These are phyloP conservation scores for Sugiyamaella pinicola DNA, from an alignment of 1,139 yeast species.

Conservation along the genomic window DNA sequence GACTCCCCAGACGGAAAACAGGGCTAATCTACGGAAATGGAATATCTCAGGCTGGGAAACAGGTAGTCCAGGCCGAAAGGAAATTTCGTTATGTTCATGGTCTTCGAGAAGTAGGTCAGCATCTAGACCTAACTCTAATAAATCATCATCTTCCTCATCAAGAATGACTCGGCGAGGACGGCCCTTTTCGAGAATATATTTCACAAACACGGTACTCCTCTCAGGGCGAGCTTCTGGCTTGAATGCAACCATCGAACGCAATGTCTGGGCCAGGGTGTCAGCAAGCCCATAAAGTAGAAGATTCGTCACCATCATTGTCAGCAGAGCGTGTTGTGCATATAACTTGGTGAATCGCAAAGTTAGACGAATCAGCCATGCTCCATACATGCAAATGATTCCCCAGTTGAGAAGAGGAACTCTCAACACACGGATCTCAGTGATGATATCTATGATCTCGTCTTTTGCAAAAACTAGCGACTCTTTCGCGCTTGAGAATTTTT, in stretches of 20 bases:
- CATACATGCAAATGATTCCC: slow-evolving; percentile 40
- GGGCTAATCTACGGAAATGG: slow-evolving; percentile 68
- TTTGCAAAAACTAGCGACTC: slow-evolving; percentile 13
- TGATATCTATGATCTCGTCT: slow-evolving; percentile 30
- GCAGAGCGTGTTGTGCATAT: slow-evolving; percentile 64
- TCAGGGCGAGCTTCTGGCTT: slow-evolving; percentile 33
- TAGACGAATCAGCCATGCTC: slow-evolving; percentile 39
- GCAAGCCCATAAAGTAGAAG: slow-evolving; percentile 82
- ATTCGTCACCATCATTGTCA: slow-evolving; percentile 84
- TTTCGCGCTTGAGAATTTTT: slow-evolving; percentile 1
- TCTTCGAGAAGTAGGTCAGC: slow-evolving; percentile 37
- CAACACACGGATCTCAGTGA: slow-evolving; percentile 35
- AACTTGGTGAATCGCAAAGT: slow-evolving; percentile 47
- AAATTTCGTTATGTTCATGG: slow-evolving; percentile 32
- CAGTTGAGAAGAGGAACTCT: slow-evolving; percentile 43
- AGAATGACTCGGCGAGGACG: slow-evolving; percentile 42
- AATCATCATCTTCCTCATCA: slow-evolving; percentile 41
- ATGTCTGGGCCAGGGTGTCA: slow-evolving; percentile 83
- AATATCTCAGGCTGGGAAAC: slow-evolving; percentile 44
- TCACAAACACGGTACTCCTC: slow-evolving; percentile 34
- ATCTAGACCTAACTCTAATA: slow-evolving; percentile 42
- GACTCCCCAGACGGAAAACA: slow-evolving; percentile 82
- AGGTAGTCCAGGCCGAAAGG: slow-evolving; percentile 12
- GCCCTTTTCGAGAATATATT: slow-evolving; percentile 41
- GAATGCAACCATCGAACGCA: slow-evolving; percentile 43